Evolutionary conservation across 805 yeast species (phyloP).

Genomic region (Spathaspora arborariae): DNA sequence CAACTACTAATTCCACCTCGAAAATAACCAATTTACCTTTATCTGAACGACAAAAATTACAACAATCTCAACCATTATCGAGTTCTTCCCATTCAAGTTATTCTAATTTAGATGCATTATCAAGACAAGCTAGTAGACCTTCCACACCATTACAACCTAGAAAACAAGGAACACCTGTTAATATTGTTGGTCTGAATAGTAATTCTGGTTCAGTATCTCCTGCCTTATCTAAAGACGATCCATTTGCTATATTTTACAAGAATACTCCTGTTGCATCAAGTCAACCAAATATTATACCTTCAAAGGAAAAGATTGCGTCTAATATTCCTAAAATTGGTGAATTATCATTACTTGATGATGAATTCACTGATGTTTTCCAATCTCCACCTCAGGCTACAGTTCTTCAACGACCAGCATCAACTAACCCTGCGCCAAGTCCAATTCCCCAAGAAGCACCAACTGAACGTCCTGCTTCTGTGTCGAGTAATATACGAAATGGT

Average conservation of each 20-base stretch:
- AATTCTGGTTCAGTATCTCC: conserved; percentile 4
- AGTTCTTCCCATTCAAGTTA: conserved; percentile 27
- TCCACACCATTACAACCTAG: background rate
- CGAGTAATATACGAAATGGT: background rate
- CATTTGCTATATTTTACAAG: conserved; percentile 9
- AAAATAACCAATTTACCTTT: conserved; percentile 11
- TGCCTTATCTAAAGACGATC: conserved; percentile 6
- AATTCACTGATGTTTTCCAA: conserved; percentile 37
- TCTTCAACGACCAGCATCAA: conserved; percentile 5
- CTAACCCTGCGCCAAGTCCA: background rate
- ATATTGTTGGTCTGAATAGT: background rate
- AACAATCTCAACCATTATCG: conserved; percentile 19
- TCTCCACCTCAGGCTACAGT: conserved; percentile 1
- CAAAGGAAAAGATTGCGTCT: background rate
- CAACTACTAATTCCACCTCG: conserved; percentile 14
- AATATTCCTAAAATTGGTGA: conserved; percentile 1
- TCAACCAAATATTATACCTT: background rate
- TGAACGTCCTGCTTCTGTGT: background rate
- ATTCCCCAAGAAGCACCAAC: background rate
- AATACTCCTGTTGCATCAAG: background rate
- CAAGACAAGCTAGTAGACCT: conserved; percentile 3
- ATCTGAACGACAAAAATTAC: conserved; percentile 26
- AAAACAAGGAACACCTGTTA: background rate
- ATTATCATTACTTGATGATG: conserved; percentile 35
- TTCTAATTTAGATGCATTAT: conserved; percentile 37